A percentile compares a stretch with the other conserved stretches of the same genome.
Conservation (phyloP, 345 rosid species). For the Aquilaria malaccensis region DNA sequence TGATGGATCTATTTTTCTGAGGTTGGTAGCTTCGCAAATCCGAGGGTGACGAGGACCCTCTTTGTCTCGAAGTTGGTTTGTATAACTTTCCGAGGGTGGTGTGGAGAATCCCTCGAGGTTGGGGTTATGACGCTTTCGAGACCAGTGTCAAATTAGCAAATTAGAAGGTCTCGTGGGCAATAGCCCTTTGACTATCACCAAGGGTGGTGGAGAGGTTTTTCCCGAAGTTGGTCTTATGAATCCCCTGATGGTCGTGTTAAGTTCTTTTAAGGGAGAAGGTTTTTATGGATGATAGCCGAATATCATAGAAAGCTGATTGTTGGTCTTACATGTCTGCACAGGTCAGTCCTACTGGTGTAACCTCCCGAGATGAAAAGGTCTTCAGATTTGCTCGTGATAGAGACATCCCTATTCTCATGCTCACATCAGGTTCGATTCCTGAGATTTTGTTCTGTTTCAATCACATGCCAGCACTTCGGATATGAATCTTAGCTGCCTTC, state of each 20-base stretch:
- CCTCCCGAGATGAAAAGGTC: conserved; percentile 79
- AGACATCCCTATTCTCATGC: conserved; percentile 71
- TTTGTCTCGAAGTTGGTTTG: no score
- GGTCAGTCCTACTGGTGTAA: conserved; percentile 76
- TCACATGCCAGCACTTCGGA: background rate
- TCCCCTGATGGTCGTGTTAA: no score
- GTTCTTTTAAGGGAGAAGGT: background rate
- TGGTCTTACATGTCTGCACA: conserved; percentile 18
- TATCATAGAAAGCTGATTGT: no score
- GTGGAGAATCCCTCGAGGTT: no score
- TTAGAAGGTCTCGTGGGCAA: background rate
- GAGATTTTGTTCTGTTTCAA: background rate
- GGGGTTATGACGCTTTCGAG: no score
- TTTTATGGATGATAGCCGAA: conserved; percentile 1
- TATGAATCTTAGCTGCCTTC: background rate
- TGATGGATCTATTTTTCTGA: no score
- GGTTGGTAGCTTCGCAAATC: no score
- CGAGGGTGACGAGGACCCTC: no score
- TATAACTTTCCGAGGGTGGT: no score
- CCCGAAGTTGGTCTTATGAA: no score
- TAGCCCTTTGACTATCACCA: no score
- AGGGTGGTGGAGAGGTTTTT: no score
- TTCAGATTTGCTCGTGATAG: conserved; percentile 72
- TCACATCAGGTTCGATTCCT: conserved; percentile 66
- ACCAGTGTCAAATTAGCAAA: background rate